These are phyloP conservation scores for Ailanthus altissimus DNA, from an alignment of 345 rosid genomes.

Conservation along the genomic window DNA sequence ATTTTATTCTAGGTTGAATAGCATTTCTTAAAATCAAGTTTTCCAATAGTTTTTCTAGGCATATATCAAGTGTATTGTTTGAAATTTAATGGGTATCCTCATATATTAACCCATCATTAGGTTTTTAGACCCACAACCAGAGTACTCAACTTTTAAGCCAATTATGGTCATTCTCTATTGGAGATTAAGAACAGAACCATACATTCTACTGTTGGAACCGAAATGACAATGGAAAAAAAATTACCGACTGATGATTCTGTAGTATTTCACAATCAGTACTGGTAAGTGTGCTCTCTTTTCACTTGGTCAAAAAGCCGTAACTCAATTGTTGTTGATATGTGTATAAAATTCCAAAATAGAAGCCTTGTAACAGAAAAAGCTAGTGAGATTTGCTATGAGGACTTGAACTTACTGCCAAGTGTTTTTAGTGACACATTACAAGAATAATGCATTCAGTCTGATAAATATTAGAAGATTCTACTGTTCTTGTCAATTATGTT, in stretches of 20 bases:
- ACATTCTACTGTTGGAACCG: conserved; percentile 58
- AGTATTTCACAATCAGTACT: no score
- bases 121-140: conserved; percentile 55
- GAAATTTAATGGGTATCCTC: background rate
- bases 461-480: background rate
- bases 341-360: background rate
- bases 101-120: conserved; percentile 22
- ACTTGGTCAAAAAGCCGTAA: no score
- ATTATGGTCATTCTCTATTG: conserved; percentile 57
- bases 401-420: background rate
- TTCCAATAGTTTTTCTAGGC: background rate
- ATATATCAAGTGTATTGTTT: background rate
- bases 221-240: conserved; percentile 46
- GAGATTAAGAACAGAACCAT: conserved; percentile 58
- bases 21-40: background rate
- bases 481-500: background rate
- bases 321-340: no score
- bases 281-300: no score
- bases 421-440: background rate
- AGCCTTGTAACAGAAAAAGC: background rate
- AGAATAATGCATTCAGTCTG: background rate
- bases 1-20: background rate
- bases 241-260: conserved; percentile 38
- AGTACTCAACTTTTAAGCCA: conserved; percentile 59
- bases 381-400: background rate